These are phyloP conservation scores for Papiliotrema nemorosa DNA, from an alignment of 1,284 basidiomycete genomes.

Conservation along the genomic window DNA sequence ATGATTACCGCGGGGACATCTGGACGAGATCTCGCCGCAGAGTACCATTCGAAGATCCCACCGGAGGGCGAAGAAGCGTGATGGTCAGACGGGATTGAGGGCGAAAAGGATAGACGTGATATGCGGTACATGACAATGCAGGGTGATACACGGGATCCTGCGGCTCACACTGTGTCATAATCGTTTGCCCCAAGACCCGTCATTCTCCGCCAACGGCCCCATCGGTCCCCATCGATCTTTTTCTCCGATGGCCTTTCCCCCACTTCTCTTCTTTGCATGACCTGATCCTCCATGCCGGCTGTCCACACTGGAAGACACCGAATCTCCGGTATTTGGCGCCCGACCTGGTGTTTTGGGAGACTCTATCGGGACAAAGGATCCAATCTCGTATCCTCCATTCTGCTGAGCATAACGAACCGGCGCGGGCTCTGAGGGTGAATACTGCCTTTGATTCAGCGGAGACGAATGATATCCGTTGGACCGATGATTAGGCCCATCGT, in stretches of 20 bases:
- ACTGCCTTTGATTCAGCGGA: constrained; percentile 1
- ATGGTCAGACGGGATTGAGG: too few relatives aligned
- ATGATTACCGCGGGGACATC: too few relatives aligned
- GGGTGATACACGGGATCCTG: too few relatives aligned
- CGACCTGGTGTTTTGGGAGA: constrained; percentile 8
- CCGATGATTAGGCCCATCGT: constrained; percentile 55
- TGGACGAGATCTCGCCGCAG: too few relatives aligned
- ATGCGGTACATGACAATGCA: not conserved
- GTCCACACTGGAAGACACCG: constrained; percentile 22
- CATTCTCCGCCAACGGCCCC: constrained; percentile 37
- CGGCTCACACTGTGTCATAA: too few relatives aligned
- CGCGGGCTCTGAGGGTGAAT: not conserved
- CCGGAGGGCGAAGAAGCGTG: too few relatives aligned
- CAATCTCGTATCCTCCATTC: constrained; percentile 7
- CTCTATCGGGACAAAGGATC: constrained; percentile 9
- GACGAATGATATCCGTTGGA: constrained; percentile 10
- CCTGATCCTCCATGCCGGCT: constrained; percentile 21
- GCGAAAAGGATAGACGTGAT: too few relatives aligned
- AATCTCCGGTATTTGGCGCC: constrained; percentile 20
- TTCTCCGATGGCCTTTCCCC: constrained; percentile 20
- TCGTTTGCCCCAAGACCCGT: constrained; percentile 20
- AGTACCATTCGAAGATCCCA: too few relatives aligned
- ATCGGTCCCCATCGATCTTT: constrained; percentile 34
- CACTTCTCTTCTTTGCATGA: constrained; percentile 42
- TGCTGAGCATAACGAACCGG: not conserved